Conservation (phyloP, 345 rosid species). For the Pugionium dolabratum region DNA sequence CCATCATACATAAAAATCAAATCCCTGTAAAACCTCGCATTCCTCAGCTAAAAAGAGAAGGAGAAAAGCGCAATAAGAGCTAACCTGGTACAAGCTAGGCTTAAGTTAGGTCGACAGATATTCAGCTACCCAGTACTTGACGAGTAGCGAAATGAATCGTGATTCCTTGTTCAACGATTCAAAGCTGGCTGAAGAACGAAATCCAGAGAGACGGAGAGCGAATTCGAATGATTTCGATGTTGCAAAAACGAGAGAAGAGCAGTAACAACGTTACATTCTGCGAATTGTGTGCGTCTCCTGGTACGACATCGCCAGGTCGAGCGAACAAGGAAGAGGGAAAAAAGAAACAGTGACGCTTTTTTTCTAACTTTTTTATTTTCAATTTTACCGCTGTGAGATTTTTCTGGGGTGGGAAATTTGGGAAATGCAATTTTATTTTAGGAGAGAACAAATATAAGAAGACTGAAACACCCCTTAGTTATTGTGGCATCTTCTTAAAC, state of each 20-base stretch:
- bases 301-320: slow-evolving; percentile 31
- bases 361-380: not conserved
- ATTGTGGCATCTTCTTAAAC: slow-evolving; percentile 5
- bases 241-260: slow-evolving; percentile 4
- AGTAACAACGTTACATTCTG: slow-evolving; percentile 30
- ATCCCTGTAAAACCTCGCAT: slow-evolving; percentile 23
- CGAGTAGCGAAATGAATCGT: slow-evolving; percentile 6
- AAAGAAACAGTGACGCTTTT: slow-evolving; percentile 15
- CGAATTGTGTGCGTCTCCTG: slow-evolving; percentile 32
- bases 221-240: slow-evolving; percentile 21
- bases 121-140: slow-evolving; percentile 20
- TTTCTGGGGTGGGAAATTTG: not conserved
- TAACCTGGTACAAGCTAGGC: slow-evolving; percentile 34
- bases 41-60: slow-evolving; percentile 10
- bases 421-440: not conserved
- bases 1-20: slow-evolving; percentile 17
- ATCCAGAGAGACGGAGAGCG: slow-evolving; percentile 14
- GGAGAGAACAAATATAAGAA: slow-evolving; percentile 4
- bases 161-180: slow-evolving; percentile 22
- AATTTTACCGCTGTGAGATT: slow-evolving; percentile 32
- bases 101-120: slow-evolving; percentile 26
- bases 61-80: slow-evolving; percentile 8
- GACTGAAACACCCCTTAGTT: slow-evolving; percentile 32
- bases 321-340: slow-evolving; percentile 25
- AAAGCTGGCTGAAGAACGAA: not conserved